Percentiles rank a stretch among this genome's conserved stretches.
Conservation (phyloP, 2,329 filamentous ascomycete species). For the Chalaropsis thielavioides region DNA sequence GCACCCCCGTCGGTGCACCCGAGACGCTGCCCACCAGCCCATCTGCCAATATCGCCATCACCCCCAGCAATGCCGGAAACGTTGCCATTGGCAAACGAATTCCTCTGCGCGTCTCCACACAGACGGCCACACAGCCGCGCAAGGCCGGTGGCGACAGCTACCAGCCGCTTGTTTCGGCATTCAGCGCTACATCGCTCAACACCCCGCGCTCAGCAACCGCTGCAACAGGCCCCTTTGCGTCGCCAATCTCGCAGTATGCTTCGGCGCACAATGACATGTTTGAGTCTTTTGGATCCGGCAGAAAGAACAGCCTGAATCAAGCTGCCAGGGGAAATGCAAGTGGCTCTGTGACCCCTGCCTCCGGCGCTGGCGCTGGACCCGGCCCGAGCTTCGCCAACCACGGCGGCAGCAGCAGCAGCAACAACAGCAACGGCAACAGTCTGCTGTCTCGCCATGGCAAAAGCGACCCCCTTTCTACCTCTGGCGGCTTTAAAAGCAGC, state of each 20-base stretch:
- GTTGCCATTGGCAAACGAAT: neutral
- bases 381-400: too few species aligned
- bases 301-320: neutral
- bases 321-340: neutral
- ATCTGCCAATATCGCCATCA: neutral
- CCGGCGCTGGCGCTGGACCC: neutral
- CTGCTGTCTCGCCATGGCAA: conserved; percentile 1
- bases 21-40: neutral
- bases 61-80: neutral
- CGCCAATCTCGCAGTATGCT: neutral
- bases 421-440: neutral
- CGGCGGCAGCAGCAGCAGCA: neutral
- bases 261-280: neutral
- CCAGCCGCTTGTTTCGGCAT: conserved; percentile 9
- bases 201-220: conserved; percentile 9
- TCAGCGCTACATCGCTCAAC: conserved; percentile 9
- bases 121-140: neutral
- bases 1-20: neutral
- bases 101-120: neutral
- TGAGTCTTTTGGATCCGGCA: neutral
- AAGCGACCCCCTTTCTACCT: neutral
- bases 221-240: neutral
- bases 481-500: neutral
- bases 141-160: conserved; percentile 1
- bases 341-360: neutral